A percentile compares a stretch with the other conserved stretches of the same genome.
These are phyloP conservation scores for Arabidopsis suecica DNA, from an alignment of 345 rosid species.

Conservation along the genomic window DNA sequence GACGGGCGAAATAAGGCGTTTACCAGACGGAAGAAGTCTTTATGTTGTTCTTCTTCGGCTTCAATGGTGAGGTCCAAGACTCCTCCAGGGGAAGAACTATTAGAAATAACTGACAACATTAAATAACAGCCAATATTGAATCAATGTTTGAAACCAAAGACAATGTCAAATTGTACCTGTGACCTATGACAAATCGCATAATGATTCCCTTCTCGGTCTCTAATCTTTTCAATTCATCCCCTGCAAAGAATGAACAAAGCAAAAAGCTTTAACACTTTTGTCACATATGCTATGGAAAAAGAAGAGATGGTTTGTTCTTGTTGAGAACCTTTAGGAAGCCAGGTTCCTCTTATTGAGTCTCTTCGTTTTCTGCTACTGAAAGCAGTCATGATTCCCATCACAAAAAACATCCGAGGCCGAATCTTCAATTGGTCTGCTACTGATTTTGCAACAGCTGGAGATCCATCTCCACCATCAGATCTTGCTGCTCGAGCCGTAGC, in stretches of 20 bases:
- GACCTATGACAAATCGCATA: constrained; percentile 82
- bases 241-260: constrained; percentile 48
- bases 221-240: constrained; percentile 65
- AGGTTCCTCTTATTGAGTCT: constrained; percentile 72
- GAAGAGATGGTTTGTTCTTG: constrained; percentile 7
- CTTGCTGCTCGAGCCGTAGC: constrained; percentile 55
- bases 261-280: constrained; percentile 16
- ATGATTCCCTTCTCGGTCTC: constrained; percentile 87
- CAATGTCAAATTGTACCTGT: constrained; percentile 70
- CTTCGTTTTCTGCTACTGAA: constrained; percentile 88
- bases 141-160: constrained; percentile 69
- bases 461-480: constrained; percentile 41
- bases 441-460: constrained; percentile 51
- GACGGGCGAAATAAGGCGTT: not conserved
- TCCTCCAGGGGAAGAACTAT: constrained; percentile 61
- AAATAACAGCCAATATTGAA: constrained; percentile 40
- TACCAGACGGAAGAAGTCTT: constrained; percentile 77
- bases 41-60: constrained; percentile 66
- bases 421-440: constrained; percentile 54
- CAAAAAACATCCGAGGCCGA: constrained; percentile 77
- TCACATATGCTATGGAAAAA: constrained; percentile 9
- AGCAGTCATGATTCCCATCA: constrained; percentile 88
- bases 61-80: constrained; percentile 74
- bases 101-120: not conserved
- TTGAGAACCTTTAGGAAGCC: constrained; percentile 87